Evolutionary conservation across 1,284 basidiomycete species (phyloP).

Genomic region (Ganoderma leucocontextum): DNA sequence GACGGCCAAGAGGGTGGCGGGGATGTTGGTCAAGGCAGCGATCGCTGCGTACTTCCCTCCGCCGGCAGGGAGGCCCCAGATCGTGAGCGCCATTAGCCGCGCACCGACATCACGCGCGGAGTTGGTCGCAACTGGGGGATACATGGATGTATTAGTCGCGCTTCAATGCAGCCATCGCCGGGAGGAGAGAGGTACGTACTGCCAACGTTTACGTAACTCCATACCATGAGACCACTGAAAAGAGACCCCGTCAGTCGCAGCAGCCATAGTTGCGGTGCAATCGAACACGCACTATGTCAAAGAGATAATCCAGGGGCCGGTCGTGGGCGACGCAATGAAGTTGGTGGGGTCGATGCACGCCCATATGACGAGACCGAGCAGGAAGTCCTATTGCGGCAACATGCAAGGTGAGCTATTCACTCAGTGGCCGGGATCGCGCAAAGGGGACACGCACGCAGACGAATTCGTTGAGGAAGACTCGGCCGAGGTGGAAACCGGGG

Average conservation of each 20-base stretch:
- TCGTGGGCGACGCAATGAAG: slow-evolving; percentile 58
- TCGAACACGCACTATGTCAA: slow-evolving; percentile 58
- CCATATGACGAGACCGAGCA: slow-evolving; percentile 68
- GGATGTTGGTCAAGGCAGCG: slow-evolving; percentile 71
- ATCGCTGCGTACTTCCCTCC: slow-evolving; percentile 70
- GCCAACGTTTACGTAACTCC: slow-evolving; percentile 62
- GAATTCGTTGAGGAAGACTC: slow-evolving; percentile 74
- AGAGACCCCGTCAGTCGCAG: neutral
- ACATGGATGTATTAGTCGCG: neutral
- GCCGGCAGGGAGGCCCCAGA: slow-evolving; percentile 63
- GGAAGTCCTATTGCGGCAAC: slow-evolving; percentile 59
- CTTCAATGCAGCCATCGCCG: neutral
- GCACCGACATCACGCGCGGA: slow-evolving; percentile 72
- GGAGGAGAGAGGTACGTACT: slow-evolving; percentile 44
- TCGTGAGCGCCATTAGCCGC: slow-evolving; percentile 62
- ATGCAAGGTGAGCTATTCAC: slow-evolving; percentile 10
- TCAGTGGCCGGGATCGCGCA: neutral
- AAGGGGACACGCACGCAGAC: slow-evolving; percentile 55
- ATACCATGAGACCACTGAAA: slow-evolving; percentile 59
- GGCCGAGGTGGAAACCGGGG: slow-evolving; percentile 59
- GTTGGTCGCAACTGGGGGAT: slow-evolving; percentile 61
- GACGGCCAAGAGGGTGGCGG: slow-evolving; percentile 61
- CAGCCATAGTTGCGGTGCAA: neutral
- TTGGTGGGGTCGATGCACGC: slow-evolving; percentile 70
- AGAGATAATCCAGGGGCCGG: slow-evolving; percentile 60